Evolutionary conservation across 1,139 yeast species (phyloP).

Genomic region (Candida tetrigidarum): DNA sequence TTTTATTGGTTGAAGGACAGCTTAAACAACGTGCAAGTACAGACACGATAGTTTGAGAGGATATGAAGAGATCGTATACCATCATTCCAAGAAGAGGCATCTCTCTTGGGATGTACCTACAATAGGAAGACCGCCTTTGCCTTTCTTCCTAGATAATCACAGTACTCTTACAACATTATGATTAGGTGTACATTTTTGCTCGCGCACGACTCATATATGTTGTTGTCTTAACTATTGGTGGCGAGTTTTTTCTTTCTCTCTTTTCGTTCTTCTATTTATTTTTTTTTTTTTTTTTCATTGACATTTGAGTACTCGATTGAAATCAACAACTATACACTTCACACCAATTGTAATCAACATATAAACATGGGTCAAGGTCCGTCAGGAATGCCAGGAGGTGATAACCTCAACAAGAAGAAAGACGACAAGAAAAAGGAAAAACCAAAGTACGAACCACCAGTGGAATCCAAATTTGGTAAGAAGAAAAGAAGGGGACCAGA

Average conservation of each 20-base stretch:
- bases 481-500: constrained; percentile 94
- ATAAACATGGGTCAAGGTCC: constrained; percentile 72
- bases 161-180: background rate
- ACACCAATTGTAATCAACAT: background rate
- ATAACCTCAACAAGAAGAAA: constrained; percentile 63
- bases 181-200: background rate
- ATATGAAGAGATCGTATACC: background rate
- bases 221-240: constrained; percentile 9
- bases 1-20: too few relatives aligned
- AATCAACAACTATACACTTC: background rate
- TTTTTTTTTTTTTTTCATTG: background rate
- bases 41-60: too few relatives aligned
- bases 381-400: constrained; percentile 71
- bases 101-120: too few relatives aligned
- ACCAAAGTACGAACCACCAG: constrained; percentile 99
- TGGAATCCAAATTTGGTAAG: constrained; percentile 89
- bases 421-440: constrained; percentile 80
- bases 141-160: background rate
- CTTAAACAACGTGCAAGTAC: too few relatives aligned
- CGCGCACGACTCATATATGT: background rate
- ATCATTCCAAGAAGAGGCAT: too few relatives aligned
- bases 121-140: too few relatives aligned
- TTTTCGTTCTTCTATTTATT: background rate
- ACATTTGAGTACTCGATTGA: background rate
- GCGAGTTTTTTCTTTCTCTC: constrained; percentile 11